Base-by-base conservation (phyloP, 495 filamentous ascomycete genomes). In the Xylaria sp. region DNA sequence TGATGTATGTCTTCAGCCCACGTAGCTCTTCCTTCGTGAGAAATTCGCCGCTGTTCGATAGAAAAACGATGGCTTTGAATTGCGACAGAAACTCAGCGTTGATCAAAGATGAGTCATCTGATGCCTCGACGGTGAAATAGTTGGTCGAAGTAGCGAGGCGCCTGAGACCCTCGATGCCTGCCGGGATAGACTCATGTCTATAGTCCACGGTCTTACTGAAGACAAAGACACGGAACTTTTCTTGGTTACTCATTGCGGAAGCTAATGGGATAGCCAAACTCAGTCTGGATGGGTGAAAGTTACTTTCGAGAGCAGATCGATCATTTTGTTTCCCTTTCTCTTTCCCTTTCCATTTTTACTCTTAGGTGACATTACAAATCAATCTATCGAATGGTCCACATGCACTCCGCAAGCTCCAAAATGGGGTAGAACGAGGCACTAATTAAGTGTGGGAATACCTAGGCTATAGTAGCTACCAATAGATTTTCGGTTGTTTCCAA, bases 1-100 rank as follows among this genome's bases (percentile, higher is more conserved):
- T 75, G 33, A 82, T 75, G 33, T 80, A 81, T 15, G 43, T 69
- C 55, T 77, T 69, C 12, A 82, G 69, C 12, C 74, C 74, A 2
- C 66, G 73, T 24, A 82, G 72, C 57, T 82, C 76, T 4, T 68
- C 65, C 11, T 43, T 37, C 35, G 63, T 67, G n/a, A 84, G 73
- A 55, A 82, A 77, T 29, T 80, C 78, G 55, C 81, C 81, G 19
- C 78, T 79, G 14, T 73, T 76, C 63, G 82, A 79, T 0, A 82
- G 71, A 26, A 82, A 79, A 46, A 82, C 62, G 61, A 84, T 71
- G 50, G 77, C 78, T 40, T 69, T 69, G 69, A 78, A 82, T 12
- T 41, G 71, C 1, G 80, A 72, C 17, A 82, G 72, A 8, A 72
- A 67, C 3, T 50, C 33, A n/a, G 65, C 61, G 4, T 57, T 74